These are phyloP conservation scores for Paraphaeosphaeria sporulosa DNA, from an alignment of 2,329 filamentous ascomycete species.

Conservation along the genomic window DNA sequence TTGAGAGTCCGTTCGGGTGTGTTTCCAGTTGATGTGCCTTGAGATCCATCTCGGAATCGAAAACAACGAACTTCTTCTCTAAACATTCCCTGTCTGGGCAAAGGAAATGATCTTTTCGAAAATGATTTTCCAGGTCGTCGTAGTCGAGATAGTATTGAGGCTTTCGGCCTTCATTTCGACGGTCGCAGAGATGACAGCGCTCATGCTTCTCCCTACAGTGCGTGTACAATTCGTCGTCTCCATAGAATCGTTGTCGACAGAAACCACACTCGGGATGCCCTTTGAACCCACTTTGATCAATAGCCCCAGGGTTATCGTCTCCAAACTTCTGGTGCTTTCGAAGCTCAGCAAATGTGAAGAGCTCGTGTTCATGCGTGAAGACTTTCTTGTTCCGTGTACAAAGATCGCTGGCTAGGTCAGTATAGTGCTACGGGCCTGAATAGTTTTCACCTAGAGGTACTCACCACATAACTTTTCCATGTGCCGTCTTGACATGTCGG, in stretches of 20 bases:
- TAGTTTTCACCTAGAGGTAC: conserved; percentile 30
- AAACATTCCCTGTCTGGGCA: conserved; percentile 86
- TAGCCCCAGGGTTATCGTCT: conserved; percentile 86
- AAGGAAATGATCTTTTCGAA: conserved; percentile 83
- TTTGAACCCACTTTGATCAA: conserved; percentile 94
- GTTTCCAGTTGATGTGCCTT: conserved; percentile 90
- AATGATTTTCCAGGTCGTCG: conserved; percentile 84
- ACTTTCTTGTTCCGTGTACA: conserved; percentile 96
- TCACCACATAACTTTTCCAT: conserved; percentile 85
- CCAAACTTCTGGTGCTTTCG: conserved; percentile 88
- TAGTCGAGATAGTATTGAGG: conserved; percentile 95
- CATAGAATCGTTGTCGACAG: conserved; percentile 91
- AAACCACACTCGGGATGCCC: conserved; percentile 95
- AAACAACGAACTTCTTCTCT: conserved; percentile 98
- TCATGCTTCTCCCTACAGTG: conserved; percentile 96
- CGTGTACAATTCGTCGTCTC: conserved; percentile 90
- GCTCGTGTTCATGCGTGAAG: conserved; percentile 95
- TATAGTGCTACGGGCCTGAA: not conserved
- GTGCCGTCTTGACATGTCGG: conserved; percentile 79
- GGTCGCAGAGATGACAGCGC: conserved; percentile 91
- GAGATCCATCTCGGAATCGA: conserved; percentile 91
- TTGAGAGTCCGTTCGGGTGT: conserved; percentile 81
- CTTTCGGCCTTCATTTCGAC: conserved; percentile 66
- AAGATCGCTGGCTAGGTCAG: conserved; percentile 66
- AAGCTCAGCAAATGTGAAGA: conserved; percentile 83